phyloP scores from a whole-genome alignment of 148 eudicot species.

The Spergularia marina region DNA sequence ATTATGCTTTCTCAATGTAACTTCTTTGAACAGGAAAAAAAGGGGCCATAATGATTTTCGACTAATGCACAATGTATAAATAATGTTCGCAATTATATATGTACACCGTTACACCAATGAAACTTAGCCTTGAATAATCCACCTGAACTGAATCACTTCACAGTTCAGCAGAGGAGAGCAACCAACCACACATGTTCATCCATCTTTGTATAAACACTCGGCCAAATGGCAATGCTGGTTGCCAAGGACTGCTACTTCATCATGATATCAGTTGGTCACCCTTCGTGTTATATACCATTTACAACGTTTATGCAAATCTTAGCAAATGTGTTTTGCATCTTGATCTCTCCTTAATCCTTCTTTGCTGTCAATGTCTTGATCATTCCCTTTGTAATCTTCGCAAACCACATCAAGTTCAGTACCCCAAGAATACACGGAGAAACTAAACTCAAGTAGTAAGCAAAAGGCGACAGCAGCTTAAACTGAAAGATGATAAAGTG shows the following conservation, averaged over 20 bases:
- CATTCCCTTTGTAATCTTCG: slow-evolving; percentile 84
- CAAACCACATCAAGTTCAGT: slow-evolving; percentile 82
- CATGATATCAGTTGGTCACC: slow-evolving; percentile 5
- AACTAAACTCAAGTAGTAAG: slow-evolving; percentile 45
- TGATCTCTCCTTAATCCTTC: slow-evolving; percentile 26
- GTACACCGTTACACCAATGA: neutral
- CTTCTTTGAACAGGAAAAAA: too few relatives aligned
- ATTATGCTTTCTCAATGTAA: too few relatives aligned
- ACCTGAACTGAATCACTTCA: neutral
- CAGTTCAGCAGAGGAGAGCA: neutral
- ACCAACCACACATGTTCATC: neutral
- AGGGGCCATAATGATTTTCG: neutral
- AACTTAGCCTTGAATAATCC: neutral
- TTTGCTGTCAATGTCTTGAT: slow-evolving; percentile 64
- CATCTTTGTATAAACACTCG: slow-evolving; percentile 8
- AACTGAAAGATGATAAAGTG: slow-evolving; percentile 41
- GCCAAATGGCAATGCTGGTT: neutral
- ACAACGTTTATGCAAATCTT: slow-evolving; percentile 16
- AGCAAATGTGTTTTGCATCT: neutral
- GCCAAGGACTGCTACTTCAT: slow-evolving; percentile 6
- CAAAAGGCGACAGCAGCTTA: slow-evolving; percentile 47
- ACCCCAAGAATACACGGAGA: slow-evolving; percentile 50
- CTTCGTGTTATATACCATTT: slow-evolving; percentile 6
- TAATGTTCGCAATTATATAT: neutral
- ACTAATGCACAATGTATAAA: neutral